phyloP scores from a whole-genome alignment of 1,284 basidiomycete genomes.

The Malassezia nana region DNA sequence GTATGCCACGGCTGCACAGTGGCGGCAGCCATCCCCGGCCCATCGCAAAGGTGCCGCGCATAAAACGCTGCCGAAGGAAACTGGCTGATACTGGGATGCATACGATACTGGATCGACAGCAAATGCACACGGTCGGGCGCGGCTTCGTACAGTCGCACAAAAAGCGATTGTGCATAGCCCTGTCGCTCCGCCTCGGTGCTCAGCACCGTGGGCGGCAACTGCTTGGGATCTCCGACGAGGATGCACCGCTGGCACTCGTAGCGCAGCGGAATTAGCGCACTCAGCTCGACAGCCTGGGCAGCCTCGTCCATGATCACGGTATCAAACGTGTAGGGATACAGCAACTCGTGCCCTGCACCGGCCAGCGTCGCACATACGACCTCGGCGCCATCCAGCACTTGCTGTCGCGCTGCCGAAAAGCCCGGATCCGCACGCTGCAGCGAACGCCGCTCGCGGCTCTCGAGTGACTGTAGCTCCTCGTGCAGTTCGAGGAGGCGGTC shows the following conservation, averaged over 20 bases:
- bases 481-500: constrained; percentile 12
- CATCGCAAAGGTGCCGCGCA: constrained; percentile 67
- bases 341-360: constrained; percentile 70
- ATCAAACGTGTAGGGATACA: constrained; percentile 79
- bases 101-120: constrained; percentile 95
- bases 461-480: constrained; percentile 6
- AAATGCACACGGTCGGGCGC: constrained; percentile 73
- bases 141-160: constrained; percentile 78
- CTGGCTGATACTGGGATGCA: constrained; percentile 90
- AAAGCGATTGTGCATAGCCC: constrained; percentile 79
- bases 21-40: constrained; percentile 74
- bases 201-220: constrained; percentile 90
- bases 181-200: constrained; percentile 71
- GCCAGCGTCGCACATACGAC: constrained; percentile 90
- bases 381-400: constrained; percentile 56
- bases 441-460: constrained; percentile 1
- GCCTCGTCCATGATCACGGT: constrained; percentile 97
- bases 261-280: constrained; percentile 89
- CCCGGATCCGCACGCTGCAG: background rate
- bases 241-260: constrained; percentile 76
- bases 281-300: constrained; percentile 90
- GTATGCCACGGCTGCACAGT: constrained; percentile 78
- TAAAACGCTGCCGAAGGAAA: constrained; percentile 89
- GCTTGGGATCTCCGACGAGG: constrained; percentile 95
- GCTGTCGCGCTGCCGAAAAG: constrained; percentile 3